Conservation (phyloP, 371 early-diverging fungal species). For the Mucor irregularis region DNA sequence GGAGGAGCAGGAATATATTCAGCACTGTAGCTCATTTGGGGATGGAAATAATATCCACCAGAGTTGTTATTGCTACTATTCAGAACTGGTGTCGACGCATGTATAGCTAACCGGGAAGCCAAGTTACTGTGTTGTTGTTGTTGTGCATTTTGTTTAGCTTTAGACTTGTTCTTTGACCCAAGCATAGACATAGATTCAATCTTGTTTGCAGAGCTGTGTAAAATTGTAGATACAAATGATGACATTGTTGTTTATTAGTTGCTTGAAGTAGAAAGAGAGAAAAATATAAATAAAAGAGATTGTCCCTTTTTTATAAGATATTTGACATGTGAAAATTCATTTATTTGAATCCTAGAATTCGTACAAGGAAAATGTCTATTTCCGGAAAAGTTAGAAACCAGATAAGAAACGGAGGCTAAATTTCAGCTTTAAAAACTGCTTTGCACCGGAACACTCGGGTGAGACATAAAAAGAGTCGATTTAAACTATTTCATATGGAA, state of each 20-base stretch:
- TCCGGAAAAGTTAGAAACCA: too few relatives aligned
- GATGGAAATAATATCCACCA: constrained; percentile 3
- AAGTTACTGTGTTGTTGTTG: not conserved
- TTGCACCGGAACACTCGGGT: too few relatives aligned
- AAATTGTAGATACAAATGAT: constrained; percentile 37
- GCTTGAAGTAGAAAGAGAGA: not conserved
- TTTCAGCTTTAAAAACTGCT: too few relatives aligned
- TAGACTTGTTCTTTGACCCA: constrained; percentile 7
- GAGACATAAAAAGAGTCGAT: too few relatives aligned
- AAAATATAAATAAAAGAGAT: constrained; percentile 3
- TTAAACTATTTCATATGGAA: too few relatives aligned
- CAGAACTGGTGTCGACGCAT: constrained; percentile 2
- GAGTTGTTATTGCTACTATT: not conserved
- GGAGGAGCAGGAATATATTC: constrained; percentile 20
- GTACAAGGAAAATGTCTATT: too few relatives aligned
- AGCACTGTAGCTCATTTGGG: constrained; percentile 13
- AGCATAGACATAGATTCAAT: constrained; percentile 18
- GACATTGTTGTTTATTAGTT: constrained; percentile 9
- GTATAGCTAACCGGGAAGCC: constrained; percentile 8
- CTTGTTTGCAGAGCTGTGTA: constrained; percentile 29
- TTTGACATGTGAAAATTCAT: constrained; percentile 5
- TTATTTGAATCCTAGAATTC: too few relatives aligned
- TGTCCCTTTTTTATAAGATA: not conserved
- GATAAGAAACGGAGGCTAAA: too few relatives aligned
- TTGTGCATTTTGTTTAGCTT: not conserved